Evolutionary conservation across 73 alveolate species (phyloP).

Genomic region (Uronychia binucleata): DNA sequence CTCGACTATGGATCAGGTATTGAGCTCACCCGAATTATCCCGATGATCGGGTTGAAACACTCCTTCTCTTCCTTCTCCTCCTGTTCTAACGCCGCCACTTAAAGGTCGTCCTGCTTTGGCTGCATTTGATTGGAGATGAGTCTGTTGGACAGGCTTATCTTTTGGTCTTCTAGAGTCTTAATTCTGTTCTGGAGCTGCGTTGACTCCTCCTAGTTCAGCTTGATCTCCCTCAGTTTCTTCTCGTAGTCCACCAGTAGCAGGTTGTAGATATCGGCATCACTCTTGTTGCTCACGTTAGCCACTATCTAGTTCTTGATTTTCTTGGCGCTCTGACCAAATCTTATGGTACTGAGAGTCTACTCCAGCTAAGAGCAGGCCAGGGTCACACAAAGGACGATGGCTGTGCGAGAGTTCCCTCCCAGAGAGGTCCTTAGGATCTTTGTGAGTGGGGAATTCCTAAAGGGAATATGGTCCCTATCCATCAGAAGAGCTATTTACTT

Average conservation of each 20-base stretch:
- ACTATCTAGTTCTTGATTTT: conserved; percentile 92
- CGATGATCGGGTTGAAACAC: neutral
- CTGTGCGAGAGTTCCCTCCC: conserved; percentile 96
- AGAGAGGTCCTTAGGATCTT: conserved; percentile 90
- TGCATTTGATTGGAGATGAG: neutral
- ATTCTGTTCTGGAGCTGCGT: neutral
- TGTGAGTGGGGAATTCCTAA: conserved; percentile 91
- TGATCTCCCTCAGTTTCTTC: conserved; percentile 16
- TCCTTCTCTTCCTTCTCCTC: too few relatives aligned
- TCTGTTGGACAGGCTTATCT: neutral
- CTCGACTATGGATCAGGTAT: too few relatives aligned
- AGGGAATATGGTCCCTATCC: conserved; percentile 78
- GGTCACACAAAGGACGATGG: conserved; percentile 88
- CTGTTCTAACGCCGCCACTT: too few relatives aligned
- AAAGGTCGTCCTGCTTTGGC: neutral
- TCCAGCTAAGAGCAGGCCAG: conserved; percentile 82
- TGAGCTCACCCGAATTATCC: too few relatives aligned
- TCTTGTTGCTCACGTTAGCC: conserved; percentile 25
- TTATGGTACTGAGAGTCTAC: conserved; percentile 73
- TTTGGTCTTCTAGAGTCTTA: neutral
- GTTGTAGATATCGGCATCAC: conserved; percentile 32
- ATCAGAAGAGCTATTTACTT: conserved; percentile 11
- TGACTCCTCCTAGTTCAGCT: neutral
- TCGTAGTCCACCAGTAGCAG: conserved; percentile 35
- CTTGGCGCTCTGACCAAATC: conserved; percentile 96